Base-by-base conservation (phyloP, 495 filamentous ascomycete species). In the Penicillium pancosmium region DNA sequence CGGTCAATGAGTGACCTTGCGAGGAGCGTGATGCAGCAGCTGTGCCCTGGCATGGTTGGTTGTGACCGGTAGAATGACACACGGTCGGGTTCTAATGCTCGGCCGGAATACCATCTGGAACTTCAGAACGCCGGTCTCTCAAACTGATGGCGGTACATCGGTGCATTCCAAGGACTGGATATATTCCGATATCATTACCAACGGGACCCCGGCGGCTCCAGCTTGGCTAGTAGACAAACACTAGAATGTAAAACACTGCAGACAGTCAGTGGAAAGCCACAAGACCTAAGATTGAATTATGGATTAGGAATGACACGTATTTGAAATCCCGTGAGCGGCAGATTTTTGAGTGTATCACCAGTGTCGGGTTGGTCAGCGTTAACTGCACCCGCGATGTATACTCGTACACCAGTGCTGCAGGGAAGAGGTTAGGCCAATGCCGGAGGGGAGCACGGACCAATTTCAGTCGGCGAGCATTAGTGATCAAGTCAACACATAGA, bases 141-240 rank as follows among this genome's bases (percentile, higher is more conserved):
- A n/a, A 40, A 1, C 36, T 12, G 36, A n/a, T 40, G 12, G 15
- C 41, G 41, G 41, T 44, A 18, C 8, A 1, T 19, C 41, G 41
- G 41, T 16, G n/a, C 41, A 44, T 44, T 44, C 41, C 41, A 44
- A 25, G 46, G 9, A n/a, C 21, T 48, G 46, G 9, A 48, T 23
- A 48, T 48, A 23, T 27, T 48, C 46, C 46, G 46, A n/a, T 10
- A 23, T 19, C 13, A 44, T 48, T 13, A 27, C 46, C 46, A 48
- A 10, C 21, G 15, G 43, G 27, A 21, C 12, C 43, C 43, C 43
- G 16, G 16, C 16, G 15, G 43, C 15, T 46, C 16, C n/a, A 21
- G 15, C 43, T 46, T 46, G 43, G 43, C 16, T 16, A 23, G 46
- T 16, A 23, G 46, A 48, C n/a, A 27, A 12, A 23, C 23, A 38